Evolutionary conservation across 2,329 filamentous ascomycete species (phyloP).

Genomic region (Graphium sp.): DNA sequence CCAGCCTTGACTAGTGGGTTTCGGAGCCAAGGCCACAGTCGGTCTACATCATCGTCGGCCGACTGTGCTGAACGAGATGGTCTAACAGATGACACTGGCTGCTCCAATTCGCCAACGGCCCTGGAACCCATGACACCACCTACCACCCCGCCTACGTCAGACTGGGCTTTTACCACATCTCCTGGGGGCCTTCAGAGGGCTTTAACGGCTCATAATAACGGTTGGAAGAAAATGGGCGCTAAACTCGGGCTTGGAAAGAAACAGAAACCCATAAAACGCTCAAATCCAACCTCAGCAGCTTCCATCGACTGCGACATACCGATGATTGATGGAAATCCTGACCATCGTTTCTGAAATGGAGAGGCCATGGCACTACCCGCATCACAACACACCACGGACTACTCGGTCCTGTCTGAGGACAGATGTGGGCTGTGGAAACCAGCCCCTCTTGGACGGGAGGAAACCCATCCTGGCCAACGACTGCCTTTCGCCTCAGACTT

Average conservation of each 20-base stretch:
- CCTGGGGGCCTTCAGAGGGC: conserved; percentile 36
- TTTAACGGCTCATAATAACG: conserved; percentile 34
- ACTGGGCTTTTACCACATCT: conserved; percentile 33
- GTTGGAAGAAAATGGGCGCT: conserved; percentile 49
- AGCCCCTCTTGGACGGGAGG: conserved; percentile 18
- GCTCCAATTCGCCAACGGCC: conserved; percentile 35
- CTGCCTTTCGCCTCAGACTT: conserved; percentile 11
- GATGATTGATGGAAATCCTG: conserved; percentile 17
- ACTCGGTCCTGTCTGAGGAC: background rate
- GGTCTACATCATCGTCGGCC: conserved; percentile 25
- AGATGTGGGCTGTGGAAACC: conserved; percentile 8
- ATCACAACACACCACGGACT: conserved; percentile 9
- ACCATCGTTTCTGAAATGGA: conserved; percentile 34
- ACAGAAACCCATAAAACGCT: conserved; percentile 1
- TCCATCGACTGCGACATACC: conserved; percentile 17
- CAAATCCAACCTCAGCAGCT: conserved; percentile 22
- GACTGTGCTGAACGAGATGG: conserved; percentile 30
- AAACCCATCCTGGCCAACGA: conserved; percentile 26
- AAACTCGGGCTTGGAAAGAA: conserved; percentile 31
- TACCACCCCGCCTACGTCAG: conserved; percentile 49
- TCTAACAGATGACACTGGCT: conserved; percentile 48
- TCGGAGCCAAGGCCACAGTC: conserved; percentile 17
- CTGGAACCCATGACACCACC: conserved; percentile 58
- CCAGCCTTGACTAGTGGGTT: conserved; percentile 19
- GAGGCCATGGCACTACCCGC: conserved; percentile 36